Base-by-base conservation (phyloP, 345 rosid genomes). In the Lepidium africanum region DNA sequence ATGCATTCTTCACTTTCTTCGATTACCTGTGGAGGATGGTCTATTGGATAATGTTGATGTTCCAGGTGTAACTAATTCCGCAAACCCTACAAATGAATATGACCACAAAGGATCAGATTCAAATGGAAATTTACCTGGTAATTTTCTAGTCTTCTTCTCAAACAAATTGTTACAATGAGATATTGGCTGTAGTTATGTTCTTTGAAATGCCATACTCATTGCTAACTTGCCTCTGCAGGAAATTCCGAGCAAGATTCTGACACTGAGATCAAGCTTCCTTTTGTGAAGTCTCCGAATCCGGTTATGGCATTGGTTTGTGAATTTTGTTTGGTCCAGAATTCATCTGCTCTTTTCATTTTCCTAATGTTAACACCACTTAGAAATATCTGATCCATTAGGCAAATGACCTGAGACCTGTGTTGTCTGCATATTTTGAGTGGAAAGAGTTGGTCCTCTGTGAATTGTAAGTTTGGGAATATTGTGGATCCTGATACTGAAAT, bases 1-100 rank as follows among this genome's bases (percentile, higher is more conserved):
- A 66, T 92, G 98, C 77, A 88, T 88, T 72, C 91, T 86, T 71
- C 97, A 90, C 76, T 94, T 94, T 77, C 87, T 94, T 13, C 90
- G 95, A 36, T 76, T 94, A 67, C 92, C 99, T 35, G 80, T 86
- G 81, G 92, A 87, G 84, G 86, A 88, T 79, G 91, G 95, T 69
- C 71, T 88, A 47, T 70, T 94, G 83, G 97, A 91, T 70, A 89
- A 82, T 59, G 81, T 94, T 59, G 96, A 91, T 56, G 85, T 91
- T 76, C 95, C 96, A 60, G 82, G 74, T 52, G 42, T 74, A 61
- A 67, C 85, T 49, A 60, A 76, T 46, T 70, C 85, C 17, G 56
- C 75, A 23, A 77, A 46, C 59, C 38, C 77, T 55, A 76, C 85
- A 74, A 84, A 67, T 76, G 85, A 85, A 81, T 86, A 79, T 77